phyloP scores from a whole-genome alignment of 257 asterid genomes.

The Primulina tabacum region DNA sequence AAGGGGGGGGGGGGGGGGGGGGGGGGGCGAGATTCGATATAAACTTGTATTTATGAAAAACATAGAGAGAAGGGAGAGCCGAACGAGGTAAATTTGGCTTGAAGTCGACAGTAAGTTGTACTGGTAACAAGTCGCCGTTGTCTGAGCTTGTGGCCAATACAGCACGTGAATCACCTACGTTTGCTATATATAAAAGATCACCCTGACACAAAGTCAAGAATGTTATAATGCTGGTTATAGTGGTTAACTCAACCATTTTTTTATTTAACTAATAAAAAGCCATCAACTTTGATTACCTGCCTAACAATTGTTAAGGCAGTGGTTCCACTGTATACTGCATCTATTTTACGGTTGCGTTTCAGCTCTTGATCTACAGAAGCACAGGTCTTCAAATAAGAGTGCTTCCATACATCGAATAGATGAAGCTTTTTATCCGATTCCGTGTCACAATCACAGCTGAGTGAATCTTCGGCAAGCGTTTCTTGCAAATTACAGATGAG shows the following conservation, averaged over 20 bases:
- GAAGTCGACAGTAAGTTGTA: slow-evolving; percentile 87
- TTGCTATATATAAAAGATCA: slow-evolving; percentile 60
- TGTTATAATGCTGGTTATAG: background rate
- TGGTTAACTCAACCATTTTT: background rate
- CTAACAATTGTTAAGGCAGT: slow-evolving; percentile 82
- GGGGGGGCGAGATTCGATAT: no score
- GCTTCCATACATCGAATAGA: slow-evolving; percentile 71
- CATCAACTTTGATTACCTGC: slow-evolving; percentile 50
- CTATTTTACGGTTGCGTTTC: slow-evolving; percentile 62
- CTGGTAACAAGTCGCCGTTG: slow-evolving; percentile 56
- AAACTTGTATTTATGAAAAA: background rate
- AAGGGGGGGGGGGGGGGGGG: no score
- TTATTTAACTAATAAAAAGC: background rate
- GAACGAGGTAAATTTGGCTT: slow-evolving; percentile 90
- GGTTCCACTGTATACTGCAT: slow-evolving; percentile 81
- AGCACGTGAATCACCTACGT: slow-evolving; percentile 97
- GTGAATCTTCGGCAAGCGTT: slow-evolving; percentile 56
- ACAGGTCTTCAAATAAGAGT: slow-evolving; percentile 77
- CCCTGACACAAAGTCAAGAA: slow-evolving; percentile 51
- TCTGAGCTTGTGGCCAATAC: slow-evolving; percentile 74
- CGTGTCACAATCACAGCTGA: slow-evolving; percentile 44
- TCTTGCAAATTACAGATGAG: slow-evolving; percentile 86
- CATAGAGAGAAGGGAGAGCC: slow-evolving; percentile 27
- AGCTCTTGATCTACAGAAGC: slow-evolving; percentile 85
- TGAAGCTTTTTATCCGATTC: slow-evolving; percentile 55